phyloP scores from a whole-genome alignment of 2,329 filamentous ascomycete species.

The Penicillium griseofulvum region DNA sequence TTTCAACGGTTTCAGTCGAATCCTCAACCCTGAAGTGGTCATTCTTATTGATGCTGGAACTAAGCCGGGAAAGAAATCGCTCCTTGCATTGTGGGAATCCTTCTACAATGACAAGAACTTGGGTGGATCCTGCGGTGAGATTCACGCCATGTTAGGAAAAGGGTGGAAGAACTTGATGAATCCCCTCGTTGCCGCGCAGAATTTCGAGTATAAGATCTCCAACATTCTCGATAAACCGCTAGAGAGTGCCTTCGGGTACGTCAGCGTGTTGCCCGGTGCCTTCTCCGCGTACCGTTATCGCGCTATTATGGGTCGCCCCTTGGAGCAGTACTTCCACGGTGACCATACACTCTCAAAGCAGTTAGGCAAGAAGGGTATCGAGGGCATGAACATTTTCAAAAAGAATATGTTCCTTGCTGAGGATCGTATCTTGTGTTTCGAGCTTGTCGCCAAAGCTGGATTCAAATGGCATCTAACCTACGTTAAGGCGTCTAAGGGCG shows the following conservation, averaged over 20 bases:
- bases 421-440: conserved; percentile 98
- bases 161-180: conserved; percentile 88
- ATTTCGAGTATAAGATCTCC: conserved; percentile 99
- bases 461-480: conserved; percentile 98
- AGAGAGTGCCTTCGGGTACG: conserved; percentile 93
- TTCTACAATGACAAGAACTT: conserved; percentile 99
- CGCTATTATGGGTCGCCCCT: conserved; percentile 91
- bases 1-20: conserved; percentile 93
- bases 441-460: conserved; percentile 93
- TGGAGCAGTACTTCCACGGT: conserved; percentile 99
- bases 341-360: conserved; percentile 93
- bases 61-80: conserved; percentile 86
- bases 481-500: conserved; percentile 96
- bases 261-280: conserved; percentile 92
- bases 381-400: conserved; percentile 99
- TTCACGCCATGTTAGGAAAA: conserved; percentile 91
- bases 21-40: conserved; percentile 92
- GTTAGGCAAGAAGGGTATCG: conserved; percentile 96
- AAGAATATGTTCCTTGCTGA: conserved; percentile 99
- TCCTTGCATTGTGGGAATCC: conserved; percentile 90
- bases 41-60: conserved; percentile 95
- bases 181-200: conserved; percentile 89
- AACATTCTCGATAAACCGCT: conserved; percentile 98
- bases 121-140: conserved; percentile 95
- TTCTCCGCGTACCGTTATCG: conserved; percentile 97